Percentiles rank a stretch among this genome's conserved stretches.
phyloP scores from a whole-genome alignment of 352 stramenopile genomes.

The Pythium dissimile region DNA sequence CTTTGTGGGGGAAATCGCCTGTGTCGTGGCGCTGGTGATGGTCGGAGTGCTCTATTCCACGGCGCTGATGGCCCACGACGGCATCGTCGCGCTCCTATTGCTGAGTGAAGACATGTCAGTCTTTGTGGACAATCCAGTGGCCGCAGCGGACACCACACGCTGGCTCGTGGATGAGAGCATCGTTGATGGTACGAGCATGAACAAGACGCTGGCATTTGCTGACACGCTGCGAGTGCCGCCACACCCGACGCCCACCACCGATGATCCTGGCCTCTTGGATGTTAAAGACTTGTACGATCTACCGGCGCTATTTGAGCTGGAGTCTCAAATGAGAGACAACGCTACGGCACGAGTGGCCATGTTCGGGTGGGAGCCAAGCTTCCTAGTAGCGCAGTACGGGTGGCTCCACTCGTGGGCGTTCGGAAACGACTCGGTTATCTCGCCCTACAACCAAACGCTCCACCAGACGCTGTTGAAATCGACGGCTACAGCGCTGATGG shows the following conservation, averaged over 20 bases:
- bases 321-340: slow-evolving; percentile 12
- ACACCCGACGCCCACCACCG: slow-evolving; percentile 40
- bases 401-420: slow-evolving; percentile 34
- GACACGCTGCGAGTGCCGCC: slow-evolving; percentile 62
- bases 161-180: slow-evolving; percentile 53
- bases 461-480: slow-evolving; percentile 51
- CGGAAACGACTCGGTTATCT: slow-evolving; percentile 33
- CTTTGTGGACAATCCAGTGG: slow-evolving; percentile 24
- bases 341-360: slow-evolving; percentile 30
- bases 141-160: slow-evolving; percentile 18
- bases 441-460: slow-evolving; percentile 47
- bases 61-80: slow-evolving; percentile 45
- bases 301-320: slow-evolving; percentile 37
- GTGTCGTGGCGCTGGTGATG: slow-evolving; percentile 38
- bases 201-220: slow-evolving; percentile 42
- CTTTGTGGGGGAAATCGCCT: slow-evolving; percentile 42
- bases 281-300: slow-evolving; percentile 48
- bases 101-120: slow-evolving; percentile 31
- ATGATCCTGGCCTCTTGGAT: slow-evolving; percentile 38
- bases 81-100: slow-evolving; percentile 35
- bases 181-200: slow-evolving; percentile 28
- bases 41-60: slow-evolving; percentile 48
- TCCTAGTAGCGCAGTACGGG: slow-evolving; percentile 24
- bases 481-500: slow-evolving; percentile 32
- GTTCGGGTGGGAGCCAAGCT: slow-evolving; percentile 56